A percentile compares a stretch with the other conserved stretches of the same genome.
Conservation (phyloP, 208 protist species). For the Trichomonas tenax region DNA sequence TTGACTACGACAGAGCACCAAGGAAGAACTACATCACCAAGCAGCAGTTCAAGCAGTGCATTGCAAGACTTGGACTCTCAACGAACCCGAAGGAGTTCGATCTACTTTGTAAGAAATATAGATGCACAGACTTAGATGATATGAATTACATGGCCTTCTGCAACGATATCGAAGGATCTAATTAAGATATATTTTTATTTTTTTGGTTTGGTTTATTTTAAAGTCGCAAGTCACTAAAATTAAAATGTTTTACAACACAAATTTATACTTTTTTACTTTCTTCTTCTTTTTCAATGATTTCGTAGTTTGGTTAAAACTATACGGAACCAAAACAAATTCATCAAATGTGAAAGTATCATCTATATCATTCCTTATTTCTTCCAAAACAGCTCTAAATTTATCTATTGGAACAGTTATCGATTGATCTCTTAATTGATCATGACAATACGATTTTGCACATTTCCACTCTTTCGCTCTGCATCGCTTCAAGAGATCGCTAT, state of each 20-base stretch:
- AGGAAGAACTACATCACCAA: background rate
- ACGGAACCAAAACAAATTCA: background rate
- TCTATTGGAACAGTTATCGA: background rate
- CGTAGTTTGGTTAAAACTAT: too few species aligned
- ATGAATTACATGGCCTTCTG: background rate
- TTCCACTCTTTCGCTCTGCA: background rate
- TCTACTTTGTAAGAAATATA: background rate
- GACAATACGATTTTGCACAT: background rate
- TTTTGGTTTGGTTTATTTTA: background rate
- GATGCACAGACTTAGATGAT: background rate
- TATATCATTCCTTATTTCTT: background rate
- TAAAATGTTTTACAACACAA: too few species aligned
- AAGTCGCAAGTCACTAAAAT: background rate
- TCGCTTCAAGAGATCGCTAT: background rate
- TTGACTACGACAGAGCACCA: background rate
- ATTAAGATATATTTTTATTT: background rate
- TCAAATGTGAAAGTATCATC: background rate
- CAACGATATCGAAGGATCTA: background rate
- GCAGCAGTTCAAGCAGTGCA: slow-evolving; percentile 15
- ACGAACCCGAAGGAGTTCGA: background rate
- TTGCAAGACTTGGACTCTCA: background rate
- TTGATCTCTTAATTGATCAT: background rate
- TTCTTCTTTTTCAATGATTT: too few species aligned
- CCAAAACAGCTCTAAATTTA: background rate
- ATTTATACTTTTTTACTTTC: too few species aligned